Evolutionary conservation across 2,329 filamentous ascomycete genomes (phyloP), one percentile per base, ranked within the genome.

Genomic region (Beauveria pseudobassiana): DNA sequence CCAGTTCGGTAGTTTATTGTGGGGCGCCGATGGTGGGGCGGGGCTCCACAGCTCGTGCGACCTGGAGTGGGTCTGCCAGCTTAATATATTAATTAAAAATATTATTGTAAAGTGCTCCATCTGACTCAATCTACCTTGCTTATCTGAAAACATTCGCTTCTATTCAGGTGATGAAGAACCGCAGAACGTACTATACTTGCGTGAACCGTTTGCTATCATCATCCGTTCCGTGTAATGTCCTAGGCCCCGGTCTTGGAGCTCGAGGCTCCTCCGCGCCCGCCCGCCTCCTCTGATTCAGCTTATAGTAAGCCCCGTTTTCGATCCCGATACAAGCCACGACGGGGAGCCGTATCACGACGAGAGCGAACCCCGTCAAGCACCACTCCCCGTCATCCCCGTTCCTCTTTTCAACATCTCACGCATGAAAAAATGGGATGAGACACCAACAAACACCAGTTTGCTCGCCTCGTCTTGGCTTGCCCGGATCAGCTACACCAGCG

Each of bases 251-350:
- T 22, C 52, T 7, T 56, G 26, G 18, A 18, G 42, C 22, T 46
- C 24, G n/a, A 56, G n/a, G 5, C 16, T 12, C 46, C n/a, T 48
- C 10, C 10, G 20, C 5, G n/a, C 20, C 20, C n/a, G 28, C 34
- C 6, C 16, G 46, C 9, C 24, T 51, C 4, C 24, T 61, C 58
- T 61, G 42, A 61, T 54, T 61, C 49, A 49, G 50, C 58, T 61
- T 53, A 54, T 54, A 28, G 58, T 40, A 48, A 48, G 50, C 58
- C 58, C 58, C 50, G 8, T 40, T 20, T n/a, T 10, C 46, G 49
- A 59, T 59, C 57, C 48, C 57, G 57, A 52, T 50, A 24, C 34
- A 45, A 46, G 48, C 49, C 40, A 30, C n/a, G 38, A 49, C 56
- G 30, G 22, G 14, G 20, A 20, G 18, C 22, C 16, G 12, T n/a